Conservation (phyloP, 1,284 basidiomycete species). For the Butyriboletus appendiculatus region DNA sequence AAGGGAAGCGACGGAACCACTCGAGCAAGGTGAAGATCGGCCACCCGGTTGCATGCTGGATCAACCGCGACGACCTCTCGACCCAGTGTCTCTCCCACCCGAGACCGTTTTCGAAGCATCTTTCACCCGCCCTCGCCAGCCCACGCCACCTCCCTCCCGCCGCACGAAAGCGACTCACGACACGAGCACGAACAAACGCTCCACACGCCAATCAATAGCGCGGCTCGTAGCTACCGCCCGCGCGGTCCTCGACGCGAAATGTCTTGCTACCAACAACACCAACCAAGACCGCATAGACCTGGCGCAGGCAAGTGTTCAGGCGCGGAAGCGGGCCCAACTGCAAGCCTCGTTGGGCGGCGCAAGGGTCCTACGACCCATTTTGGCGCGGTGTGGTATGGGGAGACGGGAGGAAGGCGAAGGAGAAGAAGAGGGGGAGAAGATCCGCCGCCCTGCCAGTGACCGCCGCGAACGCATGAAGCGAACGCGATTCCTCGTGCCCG, state of each 20-base stretch:
- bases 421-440: background rate
- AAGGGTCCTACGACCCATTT: background rate
- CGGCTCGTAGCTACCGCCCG: background rate
- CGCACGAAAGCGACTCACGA: background rate
- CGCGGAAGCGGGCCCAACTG: no score
- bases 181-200: background rate
- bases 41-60: background rate
- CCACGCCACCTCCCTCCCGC: conserved; percentile 13
- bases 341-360: no score
- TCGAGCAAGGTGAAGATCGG: conserved; percentile 3
- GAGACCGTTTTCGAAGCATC: background rate
- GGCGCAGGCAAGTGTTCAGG: background rate
- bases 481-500: conserved; percentile 16
- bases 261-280: no score
- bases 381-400: background rate
- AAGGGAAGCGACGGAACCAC: background rate
- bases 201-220: background rate
- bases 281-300: background rate
- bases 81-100: background rate
- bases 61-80: background rate
- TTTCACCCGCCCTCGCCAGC: conserved; percentile 7
- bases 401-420: background rate
- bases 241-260: background rate
- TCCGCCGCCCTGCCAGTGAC: no score
- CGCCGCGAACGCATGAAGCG: conserved; percentile 3